Percentiles rank a stretch among this genome's conserved stretches.
These are phyloP conservation scores for Penicillium sp. DNA, from an alignment of 2,329 filamentous ascomycete genomes.

Conservation along the genomic window DNA sequence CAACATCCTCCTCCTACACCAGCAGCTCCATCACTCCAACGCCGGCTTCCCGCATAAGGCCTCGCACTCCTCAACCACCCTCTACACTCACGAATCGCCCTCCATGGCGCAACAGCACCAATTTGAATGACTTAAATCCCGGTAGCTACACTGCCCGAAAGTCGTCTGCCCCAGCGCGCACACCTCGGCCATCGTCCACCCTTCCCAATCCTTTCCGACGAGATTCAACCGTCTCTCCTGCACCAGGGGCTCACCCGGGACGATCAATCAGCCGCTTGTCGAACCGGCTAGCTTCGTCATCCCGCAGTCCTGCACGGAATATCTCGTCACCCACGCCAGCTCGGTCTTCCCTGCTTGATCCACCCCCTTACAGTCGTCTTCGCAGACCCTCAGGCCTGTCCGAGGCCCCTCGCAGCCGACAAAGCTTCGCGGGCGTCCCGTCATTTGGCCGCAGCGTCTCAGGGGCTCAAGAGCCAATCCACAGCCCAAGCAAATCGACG, in stretches of 20 bases:
- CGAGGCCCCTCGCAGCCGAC: constrained; percentile 35
- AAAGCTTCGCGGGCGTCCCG: constrained; percentile 35
- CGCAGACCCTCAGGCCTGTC: constrained; percentile 26
- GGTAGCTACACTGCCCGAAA: constrained; percentile 57
- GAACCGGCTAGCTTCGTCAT: constrained; percentile 26
- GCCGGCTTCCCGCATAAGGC: constrained; percentile 36
- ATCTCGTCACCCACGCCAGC: constrained; percentile 26
- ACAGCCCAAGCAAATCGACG: constrained; percentile 28
- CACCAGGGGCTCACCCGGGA: constrained; percentile 19
- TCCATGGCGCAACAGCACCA: constrained; percentile 67
- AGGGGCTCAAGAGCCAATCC: constrained; percentile 14
- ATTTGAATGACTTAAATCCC: constrained; percentile 55
- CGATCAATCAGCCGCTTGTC: constrained; percentile 35
- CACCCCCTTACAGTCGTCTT: constrained; percentile 42
- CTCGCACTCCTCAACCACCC: constrained; percentile 44
- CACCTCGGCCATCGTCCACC: constrained; percentile 39
- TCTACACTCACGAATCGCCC: constrained; percentile 54
- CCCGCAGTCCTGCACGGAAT: constrained; percentile 30
- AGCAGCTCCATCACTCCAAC: constrained; percentile 52
- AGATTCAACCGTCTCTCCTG: constrained; percentile 41
- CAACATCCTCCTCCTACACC: constrained; percentile 33
- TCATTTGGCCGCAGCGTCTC: constrained; percentile 31
- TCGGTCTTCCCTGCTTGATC: constrained; percentile 33
- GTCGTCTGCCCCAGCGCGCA: constrained; percentile 26
- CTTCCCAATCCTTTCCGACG: constrained; percentile 38